Evolutionary conservation across 306 rosid genomes (phyloP), one percentile per base, ranked within the genome.

Genomic region (Vigna unguiculata): DNA sequence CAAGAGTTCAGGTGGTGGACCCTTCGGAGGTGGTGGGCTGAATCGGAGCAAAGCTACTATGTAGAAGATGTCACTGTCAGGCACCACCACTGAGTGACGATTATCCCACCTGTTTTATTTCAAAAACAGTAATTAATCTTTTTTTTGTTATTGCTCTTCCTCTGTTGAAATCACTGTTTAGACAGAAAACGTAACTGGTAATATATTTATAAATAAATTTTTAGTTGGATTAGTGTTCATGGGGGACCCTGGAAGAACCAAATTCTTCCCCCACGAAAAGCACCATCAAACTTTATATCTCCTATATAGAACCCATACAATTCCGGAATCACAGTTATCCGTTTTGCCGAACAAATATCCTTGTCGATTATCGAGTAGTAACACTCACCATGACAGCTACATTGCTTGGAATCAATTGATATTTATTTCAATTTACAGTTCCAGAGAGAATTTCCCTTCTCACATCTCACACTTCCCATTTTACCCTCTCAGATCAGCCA

Each of bases 41-140:
- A 62, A 62, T 62, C 69, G 69, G 48, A 62, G 69, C 28, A 62
- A 62, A 0, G 69, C 69, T 62, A 62, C 69, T 62, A 62, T 62
- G 48, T 62, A 62, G 69, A 62, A 62, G 25, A 36, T 36, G 9
- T 62, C 69, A 14, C 69, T 62, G 69, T 62, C 69, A 15, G 69
- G 69, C 47, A 62, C 69, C 69, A 62, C 69, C 69, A 62, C 69
- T 0, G 69, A 62, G 1, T 62, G 69, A 36, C 69, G 28, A 62
- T 3, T 30, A 34, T 62, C 69, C 69, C 69, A 62, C 28, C 69
- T 62, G 69, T 17, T 34, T 34, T 15, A 60, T 62, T 62, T 58
- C 6, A 5, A 25, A 58, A 3, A 21, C 15, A 9, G 10, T 9
- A 20, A 53, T 2, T 9, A 0, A 40, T 40, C n/a, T n/a, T 36